Conservation (phyloP, 2,329 filamentous ascomycete species). For the Fusarium sp. region DNA sequence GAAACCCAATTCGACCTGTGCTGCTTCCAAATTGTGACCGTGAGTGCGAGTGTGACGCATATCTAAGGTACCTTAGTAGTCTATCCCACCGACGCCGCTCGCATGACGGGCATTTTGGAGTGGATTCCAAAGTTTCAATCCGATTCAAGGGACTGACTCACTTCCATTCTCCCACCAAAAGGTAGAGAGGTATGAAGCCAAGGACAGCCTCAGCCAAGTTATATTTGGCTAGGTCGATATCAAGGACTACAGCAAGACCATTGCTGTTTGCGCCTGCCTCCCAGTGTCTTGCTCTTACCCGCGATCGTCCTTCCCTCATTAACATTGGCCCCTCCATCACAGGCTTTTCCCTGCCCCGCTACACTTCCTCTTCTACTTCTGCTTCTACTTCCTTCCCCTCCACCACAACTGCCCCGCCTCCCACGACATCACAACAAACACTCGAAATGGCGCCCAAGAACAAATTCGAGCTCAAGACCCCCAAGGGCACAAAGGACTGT, state of each 20-base stretch:
- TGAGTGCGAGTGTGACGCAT: slow-evolving; percentile 30
- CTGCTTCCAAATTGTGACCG: not conserved
- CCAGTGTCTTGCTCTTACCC: slow-evolving; percentile 11
- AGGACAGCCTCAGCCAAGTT: slow-evolving; percentile 41
- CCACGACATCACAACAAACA: slow-evolving; percentile 30
- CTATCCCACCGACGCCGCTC: slow-evolving; percentile 22
- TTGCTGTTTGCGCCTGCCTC: not conserved
- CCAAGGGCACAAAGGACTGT: slow-evolving; percentile 92
- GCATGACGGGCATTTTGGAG: slow-evolving; percentile 33
- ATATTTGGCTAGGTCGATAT: slow-evolving; percentile 34
- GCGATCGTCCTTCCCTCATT: slow-evolving; percentile 1
- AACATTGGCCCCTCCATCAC: slow-evolving; percentile 37
- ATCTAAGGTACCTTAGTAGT: not conserved
- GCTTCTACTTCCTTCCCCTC: slow-evolving; percentile 2
- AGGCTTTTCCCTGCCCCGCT: slow-evolving; percentile 42
- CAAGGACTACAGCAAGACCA: slow-evolving; percentile 30
- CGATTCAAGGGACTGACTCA: slow-evolving; percentile 33
- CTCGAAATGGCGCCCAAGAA: slow-evolving; percentile 47
- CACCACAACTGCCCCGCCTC: slow-evolving; percentile 42
- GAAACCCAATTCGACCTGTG: slow-evolving; percentile 20
- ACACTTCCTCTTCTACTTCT: slow-evolving; percentile 29
- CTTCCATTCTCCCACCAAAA: slow-evolving; percentile 35
- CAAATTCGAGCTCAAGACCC: slow-evolving; percentile 74
- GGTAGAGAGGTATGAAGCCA: slow-evolving; percentile 42
- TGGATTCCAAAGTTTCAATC: slow-evolving; percentile 32